These are phyloP conservation scores for Tricholoma sp. DNA, from an alignment of 768 basidiomycete species.

Conservation along the genomic window DNA sequence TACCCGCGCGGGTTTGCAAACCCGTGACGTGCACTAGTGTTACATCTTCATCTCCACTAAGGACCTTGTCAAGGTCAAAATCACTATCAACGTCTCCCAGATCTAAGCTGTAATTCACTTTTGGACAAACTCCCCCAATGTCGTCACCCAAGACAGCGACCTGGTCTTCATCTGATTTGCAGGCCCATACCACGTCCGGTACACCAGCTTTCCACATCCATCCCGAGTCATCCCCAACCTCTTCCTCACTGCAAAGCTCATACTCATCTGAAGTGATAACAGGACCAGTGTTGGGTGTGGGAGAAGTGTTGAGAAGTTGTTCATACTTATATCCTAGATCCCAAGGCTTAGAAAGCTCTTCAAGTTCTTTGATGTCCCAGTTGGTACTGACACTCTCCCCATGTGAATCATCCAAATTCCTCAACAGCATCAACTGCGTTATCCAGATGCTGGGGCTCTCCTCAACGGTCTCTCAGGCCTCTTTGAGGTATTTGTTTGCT, in stretches of 20 bases:
- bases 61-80: neutral
- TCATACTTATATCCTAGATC: neutral
- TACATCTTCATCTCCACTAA: neutral
- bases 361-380: too few relatives aligned
- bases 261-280: neutral
- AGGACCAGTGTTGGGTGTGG: neutral
- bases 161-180: neutral
- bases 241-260: neutral
- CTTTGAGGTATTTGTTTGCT: neutral
- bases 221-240: neutral
- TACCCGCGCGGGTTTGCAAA: too few relatives aligned
- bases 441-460: conserved; percentile 27
- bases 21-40: too few relatives aligned
- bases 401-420: neutral
- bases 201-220: neutral
- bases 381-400: neutral
- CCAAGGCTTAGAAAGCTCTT: neutral
- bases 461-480: conserved; percentile 26
- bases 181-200: neutral
- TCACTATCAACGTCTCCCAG: neutral
- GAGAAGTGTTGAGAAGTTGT: neutral
- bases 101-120: neutral
- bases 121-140: neutral
- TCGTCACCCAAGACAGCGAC: neutral
- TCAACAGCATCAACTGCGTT: conserved; percentile 11